Base-by-base conservation (phyloP, 176 grass and related monocot species). In the Secale cereale region DNA sequence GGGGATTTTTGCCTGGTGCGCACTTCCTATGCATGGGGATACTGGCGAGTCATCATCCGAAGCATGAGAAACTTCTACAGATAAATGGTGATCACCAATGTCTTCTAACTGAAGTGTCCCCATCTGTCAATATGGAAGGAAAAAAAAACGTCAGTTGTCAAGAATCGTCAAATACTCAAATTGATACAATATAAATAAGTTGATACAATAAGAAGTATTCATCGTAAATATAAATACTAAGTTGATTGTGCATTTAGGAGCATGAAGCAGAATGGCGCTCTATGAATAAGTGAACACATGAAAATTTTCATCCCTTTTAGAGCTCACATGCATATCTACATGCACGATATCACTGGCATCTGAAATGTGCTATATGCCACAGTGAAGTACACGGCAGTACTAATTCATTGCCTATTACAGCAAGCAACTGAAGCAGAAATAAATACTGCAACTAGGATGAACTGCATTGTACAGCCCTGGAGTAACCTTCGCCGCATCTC, bases 1-100 rank as follows among this genome's bases (percentile, higher is more conserved):
- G 8, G 87, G 87, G 68, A 94, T 75, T 85, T 82, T 84, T 48
- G 81, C 92, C 76, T 94, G 89, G 78, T 91, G 87, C 57, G 70
- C 74, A 73, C 88, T 81, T 86, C 89, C 89, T 73, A 89, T 78
- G 22, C 86, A 82, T 50, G 89, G 84, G 79, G 29, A 84, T 78
- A 87, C 31, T 31, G 54, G 81, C 62, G 77, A 41, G 50, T 89
- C 87, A 74, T 89, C 81, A 50, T 88, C 74, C 20, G 36, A 56
- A 61, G 35, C 65, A 59, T 50, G 74, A 20, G 80, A 77, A 79
- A 28, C 74, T 70, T 83, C 39, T 35, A 76, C 81, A 83, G 79
- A 79, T 82, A 85, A 43, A 37, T 68, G 50, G 14, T 82, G 10
- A 22, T 39, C 50, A 25, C 5, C 31, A 19, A 37, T 82, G 65